phyloP scores from a whole-genome alignment of 2,329 filamentous ascomycete species.

The Epichloe gansuensis region DNA sequence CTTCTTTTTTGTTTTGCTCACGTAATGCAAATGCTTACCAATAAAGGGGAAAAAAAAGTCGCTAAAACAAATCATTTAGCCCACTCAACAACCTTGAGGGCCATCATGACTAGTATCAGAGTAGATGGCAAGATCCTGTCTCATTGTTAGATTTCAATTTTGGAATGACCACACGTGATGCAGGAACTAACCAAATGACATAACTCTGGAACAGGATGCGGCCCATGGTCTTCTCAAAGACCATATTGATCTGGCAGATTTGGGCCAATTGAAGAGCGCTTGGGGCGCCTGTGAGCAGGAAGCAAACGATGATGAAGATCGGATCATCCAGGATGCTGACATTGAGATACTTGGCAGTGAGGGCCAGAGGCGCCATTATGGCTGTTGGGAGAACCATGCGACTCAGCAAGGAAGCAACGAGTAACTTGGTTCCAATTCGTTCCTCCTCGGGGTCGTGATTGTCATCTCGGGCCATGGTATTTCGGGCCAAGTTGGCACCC shows the following conservation, averaged over 20 bases:
- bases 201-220: slow-evolving; percentile 82
- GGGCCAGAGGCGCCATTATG: slow-evolving; percentile 81
- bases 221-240: slow-evolving; percentile 91
- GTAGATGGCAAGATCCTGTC: slow-evolving; percentile 84
- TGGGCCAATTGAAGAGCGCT: slow-evolving; percentile 90
- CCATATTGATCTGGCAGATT: slow-evolving; percentile 96
- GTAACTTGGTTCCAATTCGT: slow-evolving; percentile 56
- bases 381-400: slow-evolving; percentile 87
- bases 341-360: slow-evolving; percentile 80
- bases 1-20: background rate
- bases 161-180: too few relatives aligned
- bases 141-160: slow-evolving; percentile 16
- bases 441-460: slow-evolving; percentile 58
- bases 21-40: background rate
- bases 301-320: slow-evolving; percentile 96
- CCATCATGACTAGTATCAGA: slow-evolving; percentile 76
- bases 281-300: slow-evolving; percentile 86
- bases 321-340: slow-evolving; percentile 93
- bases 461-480: slow-evolving; percentile 61
- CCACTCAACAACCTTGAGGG: slow-evolving; percentile 89
- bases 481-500: slow-evolving; percentile 85
- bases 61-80: slow-evolving; percentile 28
- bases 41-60: background rate
- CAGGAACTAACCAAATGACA: slow-evolving; percentile 60
- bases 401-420: slow-evolving; percentile 73